phyloP scores from a whole-genome alignment of 2,329 filamentous ascomycete species.

The Sarocladiaceae sp. region DNA sequence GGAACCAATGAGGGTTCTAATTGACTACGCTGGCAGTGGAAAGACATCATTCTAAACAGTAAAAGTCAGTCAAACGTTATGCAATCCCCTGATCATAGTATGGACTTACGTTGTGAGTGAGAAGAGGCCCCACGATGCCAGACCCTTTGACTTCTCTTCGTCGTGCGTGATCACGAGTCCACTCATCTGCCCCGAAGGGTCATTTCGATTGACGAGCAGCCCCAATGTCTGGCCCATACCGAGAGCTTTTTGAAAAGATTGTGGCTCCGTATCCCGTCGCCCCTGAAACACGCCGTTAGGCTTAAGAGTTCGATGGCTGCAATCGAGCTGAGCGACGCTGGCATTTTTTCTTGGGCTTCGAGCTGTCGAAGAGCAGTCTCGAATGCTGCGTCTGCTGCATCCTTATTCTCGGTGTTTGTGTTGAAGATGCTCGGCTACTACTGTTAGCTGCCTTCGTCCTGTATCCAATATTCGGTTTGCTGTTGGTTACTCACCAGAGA shows the following conservation, averaged over 20 bases:
- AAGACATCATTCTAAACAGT: constrained; percentile 5
- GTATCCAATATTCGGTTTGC: neutral
- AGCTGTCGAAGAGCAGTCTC: constrained; percentile 4
- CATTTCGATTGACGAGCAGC: neutral
- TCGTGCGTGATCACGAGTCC: neutral
- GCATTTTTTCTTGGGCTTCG: neutral
- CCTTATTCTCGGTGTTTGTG: neutral
- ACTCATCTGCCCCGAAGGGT: neutral
- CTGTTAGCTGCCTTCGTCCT: no score
- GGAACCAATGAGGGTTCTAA: neutral
- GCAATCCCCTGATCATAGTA: neutral
- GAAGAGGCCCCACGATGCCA: constrained; percentile 13
- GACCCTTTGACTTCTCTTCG: constrained; percentile 2
- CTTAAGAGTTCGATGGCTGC: constrained; percentile 12
- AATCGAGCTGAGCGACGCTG: neutral
- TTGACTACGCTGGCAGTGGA: constrained; percentile 11
- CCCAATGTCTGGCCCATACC: constrained; percentile 9
- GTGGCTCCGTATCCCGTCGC: constrained; percentile 6
- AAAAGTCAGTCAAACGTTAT: neutral
- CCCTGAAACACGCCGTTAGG: constrained; percentile 9
- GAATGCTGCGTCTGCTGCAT: neutral
- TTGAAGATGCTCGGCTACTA: neutral
- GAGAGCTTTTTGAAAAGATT: constrained; percentile 8
- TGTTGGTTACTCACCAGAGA: constrained; percentile 24
- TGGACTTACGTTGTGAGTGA: constrained; percentile 11